Base-by-base conservation (phyloP, 108 stramenopile genomes). In the Nannochloropsis gaditana region DNA sequence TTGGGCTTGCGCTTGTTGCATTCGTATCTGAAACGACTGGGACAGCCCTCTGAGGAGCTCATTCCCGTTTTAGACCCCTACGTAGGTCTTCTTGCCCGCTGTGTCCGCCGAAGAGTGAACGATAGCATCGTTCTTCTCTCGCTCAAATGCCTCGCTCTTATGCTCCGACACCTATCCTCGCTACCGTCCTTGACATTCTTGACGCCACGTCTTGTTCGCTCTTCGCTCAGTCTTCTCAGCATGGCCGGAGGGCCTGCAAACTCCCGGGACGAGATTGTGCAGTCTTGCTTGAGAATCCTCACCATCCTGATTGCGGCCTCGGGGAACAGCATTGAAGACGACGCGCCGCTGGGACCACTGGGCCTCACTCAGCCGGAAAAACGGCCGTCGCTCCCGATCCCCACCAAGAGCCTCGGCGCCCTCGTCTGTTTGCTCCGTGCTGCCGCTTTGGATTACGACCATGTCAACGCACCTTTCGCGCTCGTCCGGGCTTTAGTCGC, bases 261-360 rank as follows among this genome's bases (percentile, higher is more conserved):
- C 91, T 86, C 92, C 79, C 91, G 94, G 83, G 90, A 93, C 79
- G 97, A 97, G 83, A 90, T 95, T 84, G 92, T 92, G 5, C 97
- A 96, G 90, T 91, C 93, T 21, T 94, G 95, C 84, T 95, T 96
- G 90, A 94, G 91, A 83, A 91, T 93, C n/a, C 91, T 97, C 21
- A 91, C 94, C 41, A 89, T 94, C n/a, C 90, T 97, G 5, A 21
- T 45, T 44, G 43, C 41, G 50, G 83, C 41, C 80, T 41, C 9
- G 45, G 21, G n/a, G 80, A 10, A 5, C 79, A 10, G 41, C 80
- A 6, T 3, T 45, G 45, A 41, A 11, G 84, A 84, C 31, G 84
- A 41, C 15, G 79, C 3, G 44, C 43, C n/a, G 80, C 19, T 45
- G 21, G 81, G n/a, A n/a, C 73, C 21, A 59, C 19, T n/a, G 19